phyloP scores from a whole-genome alignment of 1,139 yeast genomes.

The Blastobotrys capitulatus region DNA sequence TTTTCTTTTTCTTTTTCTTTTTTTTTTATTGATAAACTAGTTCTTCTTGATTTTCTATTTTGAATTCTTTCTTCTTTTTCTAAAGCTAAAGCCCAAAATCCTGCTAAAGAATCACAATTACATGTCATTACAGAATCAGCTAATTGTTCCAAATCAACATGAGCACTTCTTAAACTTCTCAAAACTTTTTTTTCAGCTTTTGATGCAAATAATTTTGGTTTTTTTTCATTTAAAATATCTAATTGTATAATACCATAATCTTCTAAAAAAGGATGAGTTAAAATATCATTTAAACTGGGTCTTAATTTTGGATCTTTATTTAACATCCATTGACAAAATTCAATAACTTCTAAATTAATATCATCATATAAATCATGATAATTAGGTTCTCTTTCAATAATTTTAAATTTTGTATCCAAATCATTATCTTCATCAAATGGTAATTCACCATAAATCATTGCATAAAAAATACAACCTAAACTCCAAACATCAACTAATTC shows the following conservation, averaged over 20 bases:
- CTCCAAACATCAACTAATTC: slow-evolving; percentile 87
- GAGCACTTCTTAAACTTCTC: slow-evolving; percentile 57
- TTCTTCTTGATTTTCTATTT: slow-evolving; percentile 23
- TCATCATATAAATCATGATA: slow-evolving; percentile 34
- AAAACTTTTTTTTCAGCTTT: slow-evolving; percentile 61
- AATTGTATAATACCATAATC: slow-evolving; percentile 42
- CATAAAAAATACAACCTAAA: slow-evolving; percentile 85
- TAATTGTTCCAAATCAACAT: slow-evolving; percentile 60
- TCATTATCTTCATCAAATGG: slow-evolving; percentile 88
- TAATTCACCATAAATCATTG: slow-evolving; percentile 80
- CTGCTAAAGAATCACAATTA: slow-evolving; percentile 75
- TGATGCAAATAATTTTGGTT: slow-evolving; percentile 46
- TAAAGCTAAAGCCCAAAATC: slow-evolving; percentile 70
- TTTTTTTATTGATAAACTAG: slow-evolving; percentile 17
- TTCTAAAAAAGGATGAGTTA: slow-evolving; percentile 58
- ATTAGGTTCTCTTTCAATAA: slow-evolving; percentile 60
- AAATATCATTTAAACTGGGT: slow-evolving; percentile 56
- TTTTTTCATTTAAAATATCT: slow-evolving; percentile 35
- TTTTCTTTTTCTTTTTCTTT: not conserved
- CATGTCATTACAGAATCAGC: slow-evolving; percentile 55
- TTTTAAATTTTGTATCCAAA: slow-evolving; percentile 51
- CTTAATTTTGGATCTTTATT: slow-evolving; percentile 62
- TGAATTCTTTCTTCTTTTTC: slow-evolving; percentile 54
- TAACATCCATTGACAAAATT: slow-evolving; percentile 50
- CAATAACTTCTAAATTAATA: slow-evolving; percentile 45